Base-by-base conservation (phyloP, 371 early-diverging fungal genomes). In the Globomyces sp. region DNA sequence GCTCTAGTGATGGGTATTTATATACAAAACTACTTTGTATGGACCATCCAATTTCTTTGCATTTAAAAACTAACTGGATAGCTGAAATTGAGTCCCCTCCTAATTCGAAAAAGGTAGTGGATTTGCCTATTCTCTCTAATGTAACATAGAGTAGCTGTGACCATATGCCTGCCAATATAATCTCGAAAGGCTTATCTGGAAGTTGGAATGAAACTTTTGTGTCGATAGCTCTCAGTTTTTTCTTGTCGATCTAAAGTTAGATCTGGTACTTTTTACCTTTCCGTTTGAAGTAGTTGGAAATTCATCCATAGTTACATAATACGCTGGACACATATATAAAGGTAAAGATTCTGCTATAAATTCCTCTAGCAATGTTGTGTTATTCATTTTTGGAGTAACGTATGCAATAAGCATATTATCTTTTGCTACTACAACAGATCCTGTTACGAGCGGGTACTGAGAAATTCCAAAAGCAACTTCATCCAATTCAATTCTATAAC, bases 401-500 rank as follows among this genome's bases (percentile, higher is more conserved):
- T 55, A 67, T 11, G 11, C 67, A 67, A 68, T 46, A 9, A 68
- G 3, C 43, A 39, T 9, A 11, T 57, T 43, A 57, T 37, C 13
- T 10, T 69, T 69, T 42, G 67, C 42, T 13, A 66, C 58, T 37
- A 57, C 68, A 63, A 60, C 69, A 3, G 59, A 10, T n/a, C 34
- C 55, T 4, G 5, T 39, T 11, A 68, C 65, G n/a, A 44, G 46
- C 58, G 61, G 13, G 47, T n/a, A 13, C 36, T 50, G n/a, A 6
- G 34, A 42, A 40, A 55, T 43, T 1, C 51, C 72, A 57, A 24
- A 65, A 66, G 59, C 61, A 8, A 72, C 69, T 69, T 78, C 82
- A 8, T 75, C 71, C 47, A 77, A 71, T 57, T 82, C 80, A 44
- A 82, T 69, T 36, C 83, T 74, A 61, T 67, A 77, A 6, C 83